Evolutionary conservation across 2,329 filamentous ascomycete genomes (phyloP), one percentile per base, ranked within the genome.

Genomic region (Penicillium sp.): DNA sequence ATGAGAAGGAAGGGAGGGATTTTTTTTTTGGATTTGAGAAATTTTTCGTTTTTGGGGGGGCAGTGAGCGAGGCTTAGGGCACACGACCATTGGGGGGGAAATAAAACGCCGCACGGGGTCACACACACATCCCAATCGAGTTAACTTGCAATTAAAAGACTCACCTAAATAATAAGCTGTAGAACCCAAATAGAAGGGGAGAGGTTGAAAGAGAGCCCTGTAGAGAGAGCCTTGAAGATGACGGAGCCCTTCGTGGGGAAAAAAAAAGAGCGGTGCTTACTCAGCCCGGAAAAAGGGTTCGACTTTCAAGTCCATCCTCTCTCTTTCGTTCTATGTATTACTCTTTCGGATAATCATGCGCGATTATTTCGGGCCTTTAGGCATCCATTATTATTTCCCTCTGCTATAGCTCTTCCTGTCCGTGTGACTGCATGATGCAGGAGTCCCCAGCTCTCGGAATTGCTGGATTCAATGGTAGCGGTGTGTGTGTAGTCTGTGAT

Each of bases 1-100:
- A 31, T 34, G 41, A 21, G 53, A 45, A n/a, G 44, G 33, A 31
- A n/a, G 43, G 46, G 27, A 55, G 57, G 58, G 59, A 60, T 33
- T 60, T 65, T 65, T 65, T 44, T 61, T 65, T 65, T 65, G 49
- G 59, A 59, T 53, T 58, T 52, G 38, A 52, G 44, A 44, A 47
- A 45, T 52, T 48, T 50, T 49, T 55, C 45, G 25, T 19, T 33
- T 33, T 33, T 13, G 5, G 19, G 27, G 51, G 34, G 53, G 36
- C 45, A 59, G 46, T 49, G 58, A 54, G 44, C 33, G 51, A 49
- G 34, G 34, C 25, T 60, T 66, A 65, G 64, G 64, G 64, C 64
- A 60, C 52, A 55, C 59, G 55, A 46, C 38, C 43, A 47, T 43
- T 58, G 50, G 55, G 57, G 57, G 51, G 52, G 51, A 59, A 50